A percentile compares a stretch with the other conserved stretches of the same genome.
Evolutionary conservation across 768 basidiomycete genomes (phyloP).

Genomic region (Mycena epipterygia): DNA sequence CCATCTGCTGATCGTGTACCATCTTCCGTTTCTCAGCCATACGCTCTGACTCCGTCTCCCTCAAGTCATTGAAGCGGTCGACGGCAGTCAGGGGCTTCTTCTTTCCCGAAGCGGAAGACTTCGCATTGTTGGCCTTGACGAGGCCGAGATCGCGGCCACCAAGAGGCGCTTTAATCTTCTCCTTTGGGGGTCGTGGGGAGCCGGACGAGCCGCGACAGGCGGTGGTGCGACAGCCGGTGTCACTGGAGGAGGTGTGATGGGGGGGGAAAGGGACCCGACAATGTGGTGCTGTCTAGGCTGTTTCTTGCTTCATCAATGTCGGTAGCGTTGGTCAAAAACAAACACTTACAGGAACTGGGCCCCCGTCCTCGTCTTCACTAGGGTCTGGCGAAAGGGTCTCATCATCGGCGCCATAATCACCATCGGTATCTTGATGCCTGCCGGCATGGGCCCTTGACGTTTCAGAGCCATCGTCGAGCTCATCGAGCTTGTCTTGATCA

Average conservation of each 20-base stretch:
- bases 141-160: conserved; percentile 10
- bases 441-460: background rate
- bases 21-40: background rate
- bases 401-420: no score
- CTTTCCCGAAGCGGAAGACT: background rate
- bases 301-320: no score
- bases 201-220: no score
- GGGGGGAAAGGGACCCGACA: no score
- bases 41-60: background rate
- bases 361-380: background rate
- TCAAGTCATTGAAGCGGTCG: background rate
- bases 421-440: background rate
- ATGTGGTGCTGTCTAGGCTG: no score
- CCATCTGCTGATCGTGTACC: conserved; percentile 19
- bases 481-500: background rate
- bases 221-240: background rate
- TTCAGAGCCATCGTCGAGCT: background rate
- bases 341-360: background rate
- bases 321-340: no score
- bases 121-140: background rate
- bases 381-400: background rate
- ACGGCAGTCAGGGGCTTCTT: conserved; percentile 8
- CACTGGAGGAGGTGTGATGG: no score
- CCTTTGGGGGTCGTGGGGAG: no score
- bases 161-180: no score